Percentiles rank a stretch among this genome's conserved stretches.
Conservation (phyloP, 768 basidiomycete species). For the Leccinum broughii region DNA sequence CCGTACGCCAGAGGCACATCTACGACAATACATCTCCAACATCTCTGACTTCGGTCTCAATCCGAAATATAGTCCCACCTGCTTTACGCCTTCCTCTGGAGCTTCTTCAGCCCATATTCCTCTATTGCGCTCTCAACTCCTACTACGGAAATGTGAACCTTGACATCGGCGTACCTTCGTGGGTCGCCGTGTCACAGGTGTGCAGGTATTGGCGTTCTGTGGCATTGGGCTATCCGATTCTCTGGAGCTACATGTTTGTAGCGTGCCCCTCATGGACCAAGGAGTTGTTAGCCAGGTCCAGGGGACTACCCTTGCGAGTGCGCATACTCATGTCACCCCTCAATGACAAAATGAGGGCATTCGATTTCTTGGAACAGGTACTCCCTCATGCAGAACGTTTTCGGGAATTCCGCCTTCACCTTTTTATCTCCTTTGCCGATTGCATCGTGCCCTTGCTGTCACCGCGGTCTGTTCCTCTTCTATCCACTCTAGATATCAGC, state of each 20-base stretch:
- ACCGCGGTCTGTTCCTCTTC: not conserved
- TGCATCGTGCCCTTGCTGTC: not conserved
- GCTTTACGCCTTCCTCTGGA: not conserved
- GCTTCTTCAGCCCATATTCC: not conserved
- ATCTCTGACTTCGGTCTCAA: not conserved
- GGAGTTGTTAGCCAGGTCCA: not conserved
- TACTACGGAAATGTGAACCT: not conserved
- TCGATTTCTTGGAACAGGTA: not conserved
- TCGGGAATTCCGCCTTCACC: not conserved
- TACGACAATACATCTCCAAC: not conserved
- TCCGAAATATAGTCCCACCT: not conserved
- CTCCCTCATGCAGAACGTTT: not conserved
- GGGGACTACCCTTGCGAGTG: not conserved
- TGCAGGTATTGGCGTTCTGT: slow-evolving; percentile 4
- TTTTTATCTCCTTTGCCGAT: not conserved
- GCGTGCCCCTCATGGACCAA: not conserved
- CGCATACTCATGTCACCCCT: not conserved
- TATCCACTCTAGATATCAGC: not conserved
- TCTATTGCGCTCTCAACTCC: not conserved
- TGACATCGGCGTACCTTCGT: not conserved
- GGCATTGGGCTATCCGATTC: not conserved
- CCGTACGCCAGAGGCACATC: not conserved
- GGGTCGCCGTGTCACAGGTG: slow-evolving; percentile 1
- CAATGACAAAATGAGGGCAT: not conserved
- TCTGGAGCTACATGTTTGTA: slow-evolving; percentile 7